Evolutionary conservation across 2,329 filamentous ascomycete genomes (phyloP).

Genomic region (Orbilia oligospora): DNA sequence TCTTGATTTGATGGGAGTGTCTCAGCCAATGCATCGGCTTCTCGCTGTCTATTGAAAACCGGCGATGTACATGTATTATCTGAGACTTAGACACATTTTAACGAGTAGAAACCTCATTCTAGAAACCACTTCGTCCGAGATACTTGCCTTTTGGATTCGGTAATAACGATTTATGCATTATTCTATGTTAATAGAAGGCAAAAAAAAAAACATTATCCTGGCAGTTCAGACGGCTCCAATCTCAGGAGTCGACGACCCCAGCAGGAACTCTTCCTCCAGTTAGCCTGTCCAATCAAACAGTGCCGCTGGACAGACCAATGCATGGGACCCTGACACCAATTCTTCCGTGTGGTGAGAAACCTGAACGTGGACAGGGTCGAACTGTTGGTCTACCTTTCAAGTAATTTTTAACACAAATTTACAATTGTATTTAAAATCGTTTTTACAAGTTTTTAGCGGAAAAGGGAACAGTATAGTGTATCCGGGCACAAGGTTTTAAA

Average conservation of each 20-base stretch:
- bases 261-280: slow-evolving; percentile 13
- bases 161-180: slow-evolving; percentile 32
- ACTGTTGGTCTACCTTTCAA: slow-evolving; percentile 37
- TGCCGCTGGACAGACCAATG: slow-evolving; percentile 17
- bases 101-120: neutral
- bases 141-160: slow-evolving; percentile 19
- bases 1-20: slow-evolving; percentile 25
- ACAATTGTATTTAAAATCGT: slow-evolving; percentile 53
- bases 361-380: slow-evolving; percentile 35
- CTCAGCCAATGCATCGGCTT: slow-evolving; percentile 23
- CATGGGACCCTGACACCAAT: slow-evolving; percentile 55
- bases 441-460: slow-evolving; percentile 53
- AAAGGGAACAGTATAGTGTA: slow-evolving; percentile 50
- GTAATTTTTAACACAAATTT: slow-evolving; percentile 50
- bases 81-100: neutral
- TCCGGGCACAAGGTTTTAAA: slow-evolving; percentile 61
- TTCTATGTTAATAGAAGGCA: slow-evolving; percentile 18
- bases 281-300: slow-evolving; percentile 34
- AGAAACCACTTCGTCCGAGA: slow-evolving; percentile 19
- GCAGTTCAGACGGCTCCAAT: slow-evolving; percentile 33
- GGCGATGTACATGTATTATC: slow-evolving; percentile 6
- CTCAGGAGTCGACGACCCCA: slow-evolving; percentile 32
- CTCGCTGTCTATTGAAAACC: slow-evolving; percentile 16
- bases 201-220: slow-evolving; percentile 22
- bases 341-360: slow-evolving; percentile 59